Percentiles rank a stretch among this genome's conserved stretches.
These are phyloP conservation scores for Podospora tetraspora DNA, from an alignment of 495 filamentous ascomycete species.

Conservation along the genomic window DNA sequence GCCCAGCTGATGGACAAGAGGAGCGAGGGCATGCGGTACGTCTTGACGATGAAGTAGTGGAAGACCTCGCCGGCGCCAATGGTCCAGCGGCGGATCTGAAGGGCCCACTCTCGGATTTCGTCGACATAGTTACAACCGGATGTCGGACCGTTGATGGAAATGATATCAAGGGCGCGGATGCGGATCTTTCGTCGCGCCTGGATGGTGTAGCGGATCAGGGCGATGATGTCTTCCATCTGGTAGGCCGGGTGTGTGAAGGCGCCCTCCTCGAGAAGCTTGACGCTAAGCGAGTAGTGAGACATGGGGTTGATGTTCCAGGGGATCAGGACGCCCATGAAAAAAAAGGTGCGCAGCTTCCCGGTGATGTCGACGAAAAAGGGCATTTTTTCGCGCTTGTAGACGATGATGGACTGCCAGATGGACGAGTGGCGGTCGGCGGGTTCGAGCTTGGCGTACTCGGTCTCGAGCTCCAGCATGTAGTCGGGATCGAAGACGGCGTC, in stretches of 20 bases:
- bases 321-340: conserved; percentile 12
- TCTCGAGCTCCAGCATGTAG: conserved; percentile 9
- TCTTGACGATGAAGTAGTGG: conserved; percentile 13
- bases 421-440: conserved; percentile 4
- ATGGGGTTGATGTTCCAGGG: conserved; percentile 15
- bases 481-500: conserved; percentile 12
- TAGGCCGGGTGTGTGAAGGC: conserved; percentile 13
- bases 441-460: conserved; percentile 7
- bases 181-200: conserved; percentile 6
- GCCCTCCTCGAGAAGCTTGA: conserved; percentile 9
- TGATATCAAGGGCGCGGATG: conserved; percentile 5
- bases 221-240: conserved; percentile 14
- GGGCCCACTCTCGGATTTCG: conserved; percentile 7
- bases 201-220: conserved; percentile 12
- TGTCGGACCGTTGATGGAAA: conserved; percentile 8
- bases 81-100: conserved; percentile 9
- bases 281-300: conserved; percentile 9
- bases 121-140: conserved; percentile 6
- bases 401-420: conserved; percentile 14
- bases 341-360: conserved; percentile 10
- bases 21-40: conserved; percentile 8
- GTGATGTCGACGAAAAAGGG: conserved; percentile 16
- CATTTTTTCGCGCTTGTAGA: conserved; percentile 9
- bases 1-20: conserved; percentile 10
- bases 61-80: conserved; percentile 13